These are phyloP conservation scores for Draba incana DNA, from an alignment of 345 rosid species.

Conservation along the genomic window DNA sequence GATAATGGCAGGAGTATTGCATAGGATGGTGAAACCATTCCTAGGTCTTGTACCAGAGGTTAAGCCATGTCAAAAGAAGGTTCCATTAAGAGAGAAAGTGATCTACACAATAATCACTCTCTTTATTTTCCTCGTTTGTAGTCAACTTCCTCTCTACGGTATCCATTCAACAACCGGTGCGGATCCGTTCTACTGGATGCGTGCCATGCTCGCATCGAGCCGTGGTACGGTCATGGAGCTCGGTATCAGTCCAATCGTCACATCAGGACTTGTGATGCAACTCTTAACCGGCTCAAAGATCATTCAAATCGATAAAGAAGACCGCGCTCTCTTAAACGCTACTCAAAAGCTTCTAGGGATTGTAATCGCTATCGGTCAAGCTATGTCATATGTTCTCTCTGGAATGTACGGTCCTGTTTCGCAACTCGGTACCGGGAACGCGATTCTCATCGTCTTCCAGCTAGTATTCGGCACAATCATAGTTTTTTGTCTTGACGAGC, in stretches of 20 bases:
- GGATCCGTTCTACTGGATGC: constrained; percentile 65
- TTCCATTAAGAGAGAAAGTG: constrained; percentile 55
- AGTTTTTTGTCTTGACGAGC: constrained; percentile 15
- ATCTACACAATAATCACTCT: constrained; percentile 48
- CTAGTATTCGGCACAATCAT: not conserved
- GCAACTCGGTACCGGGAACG: not conserved
- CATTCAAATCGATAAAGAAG: constrained; percentile 51
- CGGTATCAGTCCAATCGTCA: constrained; percentile 60
- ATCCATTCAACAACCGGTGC: constrained; percentile 57
- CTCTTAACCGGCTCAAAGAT: constrained; percentile 59
- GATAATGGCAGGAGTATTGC: constrained; percentile 40
- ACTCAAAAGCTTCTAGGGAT: constrained; percentile 6
- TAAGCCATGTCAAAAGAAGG: constrained; percentile 44
- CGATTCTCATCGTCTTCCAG: constrained; percentile 2
- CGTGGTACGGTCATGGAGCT: constrained; percentile 69
- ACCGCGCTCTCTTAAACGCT: not conserved
- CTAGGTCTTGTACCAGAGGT: constrained; percentile 53
- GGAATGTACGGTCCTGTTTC: constrained; percentile 6
- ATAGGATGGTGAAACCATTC: constrained; percentile 51
- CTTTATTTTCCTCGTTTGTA: constrained; percentile 55
- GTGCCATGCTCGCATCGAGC: constrained; percentile 60
- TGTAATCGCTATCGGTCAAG: constrained; percentile 7
- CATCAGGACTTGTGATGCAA: constrained; percentile 61
- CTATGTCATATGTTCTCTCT: not conserved
- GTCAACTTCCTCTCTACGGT: constrained; percentile 63